phyloP scores from a whole-genome alignment of 768 basidiomycete species.

The Boletus reticuloceps region DNA sequence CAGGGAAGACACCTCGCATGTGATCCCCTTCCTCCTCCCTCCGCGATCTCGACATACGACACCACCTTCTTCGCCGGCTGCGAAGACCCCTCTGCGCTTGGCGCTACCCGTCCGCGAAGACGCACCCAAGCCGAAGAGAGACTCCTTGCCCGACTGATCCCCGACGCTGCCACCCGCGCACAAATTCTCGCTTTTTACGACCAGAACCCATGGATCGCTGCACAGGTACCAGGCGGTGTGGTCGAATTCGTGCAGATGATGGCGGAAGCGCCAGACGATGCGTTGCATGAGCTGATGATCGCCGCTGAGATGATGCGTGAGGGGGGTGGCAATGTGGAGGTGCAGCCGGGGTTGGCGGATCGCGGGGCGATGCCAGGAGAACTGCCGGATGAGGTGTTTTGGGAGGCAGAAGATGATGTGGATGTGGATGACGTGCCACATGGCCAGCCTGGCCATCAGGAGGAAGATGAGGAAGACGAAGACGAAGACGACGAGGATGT shows the following conservation, averaged over 20 bases:
- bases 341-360: constrained; percentile 22
- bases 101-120: constrained; percentile 30
- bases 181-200: constrained; percentile 64
- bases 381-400: constrained; percentile 43
- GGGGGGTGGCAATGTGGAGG: constrained; percentile 26
- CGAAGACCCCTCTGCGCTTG: constrained; percentile 46
- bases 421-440: constrained; percentile 18
- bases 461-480: constrained; percentile 37
- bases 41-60: constrained; percentile 61
- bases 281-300: constrained; percentile 59
- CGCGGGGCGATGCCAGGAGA: constrained; percentile 38
- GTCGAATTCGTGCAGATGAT: constrained; percentile 59
- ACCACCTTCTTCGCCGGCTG: constrained; percentile 68
- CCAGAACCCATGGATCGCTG: constrained; percentile 51
- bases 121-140: constrained; percentile 49
- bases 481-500: constrained; percentile 39
- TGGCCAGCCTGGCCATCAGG: constrained; percentile 23
- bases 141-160: constrained; percentile 52
- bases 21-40: constrained; percentile 82
- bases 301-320: constrained; percentile 40
- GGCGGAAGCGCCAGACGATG: constrained; percentile 53
- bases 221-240: constrained; percentile 64
- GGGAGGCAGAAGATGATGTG: constrained; percentile 21
- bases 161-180: constrained; percentile 52
- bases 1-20: constrained; percentile 62